These are phyloP conservation scores for Zelopaecilomyces penicillatus DNA, from an alignment of 2,329 filamentous ascomycete species.

Conservation along the genomic window DNA sequence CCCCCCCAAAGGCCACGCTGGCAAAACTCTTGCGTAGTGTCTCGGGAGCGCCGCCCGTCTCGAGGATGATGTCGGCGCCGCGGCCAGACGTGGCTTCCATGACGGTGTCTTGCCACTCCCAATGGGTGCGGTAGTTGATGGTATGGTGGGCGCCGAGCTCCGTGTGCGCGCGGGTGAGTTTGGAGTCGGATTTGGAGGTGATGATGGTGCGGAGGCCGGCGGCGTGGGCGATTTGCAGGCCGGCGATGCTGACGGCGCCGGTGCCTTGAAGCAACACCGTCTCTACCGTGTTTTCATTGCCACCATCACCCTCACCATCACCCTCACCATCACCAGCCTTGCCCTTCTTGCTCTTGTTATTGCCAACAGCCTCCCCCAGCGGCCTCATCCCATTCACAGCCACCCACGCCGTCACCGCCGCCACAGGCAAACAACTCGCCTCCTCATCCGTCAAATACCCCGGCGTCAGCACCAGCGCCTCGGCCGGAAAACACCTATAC, in stretches of 20 bases:
- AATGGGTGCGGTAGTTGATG: constrained; percentile 47
- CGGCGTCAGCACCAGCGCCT: constrained; percentile 48
- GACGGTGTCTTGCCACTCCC: constrained; percentile 42
- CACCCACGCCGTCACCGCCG: constrained; percentile 58
- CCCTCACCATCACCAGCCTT: neutral
- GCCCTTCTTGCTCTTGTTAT: constrained; percentile 1
- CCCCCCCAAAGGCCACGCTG: constrained; percentile 45
- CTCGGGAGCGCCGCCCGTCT: constrained; percentile 40
- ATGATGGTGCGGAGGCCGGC: constrained; percentile 42
- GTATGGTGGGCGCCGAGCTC: constrained; percentile 41
- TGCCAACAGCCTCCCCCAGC: constrained; percentile 34
- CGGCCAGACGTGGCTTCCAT: constrained; percentile 33
- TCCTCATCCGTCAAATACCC: constrained; percentile 50
- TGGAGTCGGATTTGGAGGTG: constrained; percentile 46
- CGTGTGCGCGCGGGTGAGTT: constrained; percentile 36
- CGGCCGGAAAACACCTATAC: constrained; percentile 50
- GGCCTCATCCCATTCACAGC: constrained; percentile 52
- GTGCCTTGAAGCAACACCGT: constrained; percentile 47
- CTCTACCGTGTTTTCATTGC: constrained; percentile 13
- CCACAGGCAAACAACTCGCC: constrained; percentile 52
- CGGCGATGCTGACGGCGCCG: constrained; percentile 43
- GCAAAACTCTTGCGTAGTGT: constrained; percentile 46
- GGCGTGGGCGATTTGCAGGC: constrained; percentile 46
- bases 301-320: neutral
- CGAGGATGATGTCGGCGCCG: constrained; percentile 48